Evolutionary conservation across 306 rosid species (phyloP), one percentile per base, ranked within the genome.

Genomic region (Chamaecrista fasciculata): DNA sequence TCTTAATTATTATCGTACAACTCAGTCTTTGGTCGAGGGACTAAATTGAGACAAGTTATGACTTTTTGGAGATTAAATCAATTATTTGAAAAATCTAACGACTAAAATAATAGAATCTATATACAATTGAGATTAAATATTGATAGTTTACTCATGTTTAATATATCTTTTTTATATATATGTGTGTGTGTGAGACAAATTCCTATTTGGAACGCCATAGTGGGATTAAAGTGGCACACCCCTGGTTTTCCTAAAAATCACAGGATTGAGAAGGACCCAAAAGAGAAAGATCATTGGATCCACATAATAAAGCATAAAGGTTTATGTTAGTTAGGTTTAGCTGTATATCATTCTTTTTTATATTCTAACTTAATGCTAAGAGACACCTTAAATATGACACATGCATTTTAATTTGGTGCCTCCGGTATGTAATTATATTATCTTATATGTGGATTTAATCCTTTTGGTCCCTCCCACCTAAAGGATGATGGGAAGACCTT

Each of bases 261-360:
- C 23, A 56, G 47, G 51, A 66, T 16, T 47, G 64, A 48, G 76
- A 29, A 80, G 50, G 46, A 75, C 58, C 68, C 63, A 75, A 61
- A 73, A 28, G 77, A 76, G 43, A 66, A 81, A 80, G 80, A 76
- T 78, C 91, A 85, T 83, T 84, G 88, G 89, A 87, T 85, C 82
- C 84, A 69, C 76, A 78, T 62, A 70, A 82, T 58, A 82, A 85
- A 82, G 78, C 63, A 58, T 25, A 68, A 75, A 78, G n/a, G 72
- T 28, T 26, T 49, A 36, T 34, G 75, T 65, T 70, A 71, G 75
- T 65, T 70, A 71, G 80, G 86, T 68, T 68, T 50, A 37, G 24
- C 8, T 23, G 19, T 47, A 69, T 11, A 8, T 64, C 4, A 19
- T 60, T 47, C 4, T 8, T 58, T 52, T 59, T 65, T 57, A n/a